phyloP scores from a whole-genome alignment of 2,329 filamentous ascomycete species.

The Neocucurbitaria cava region DNA sequence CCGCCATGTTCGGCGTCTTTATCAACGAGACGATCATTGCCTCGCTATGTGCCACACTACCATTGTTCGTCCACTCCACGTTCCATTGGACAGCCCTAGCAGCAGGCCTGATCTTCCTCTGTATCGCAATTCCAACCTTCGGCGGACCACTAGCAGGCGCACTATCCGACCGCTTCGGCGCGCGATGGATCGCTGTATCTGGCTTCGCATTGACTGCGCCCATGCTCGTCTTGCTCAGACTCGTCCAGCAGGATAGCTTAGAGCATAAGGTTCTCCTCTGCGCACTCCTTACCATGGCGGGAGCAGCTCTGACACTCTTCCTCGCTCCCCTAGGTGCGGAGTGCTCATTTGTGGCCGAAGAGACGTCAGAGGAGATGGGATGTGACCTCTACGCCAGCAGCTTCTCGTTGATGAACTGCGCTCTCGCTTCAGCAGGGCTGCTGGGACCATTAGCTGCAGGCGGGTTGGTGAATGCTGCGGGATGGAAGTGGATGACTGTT shows the following conservation, averaged over 20 bases:
- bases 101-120: constrained; percentile 60
- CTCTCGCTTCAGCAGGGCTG: constrained; percentile 11
- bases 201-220: constrained; percentile 66
- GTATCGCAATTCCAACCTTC: constrained; percentile 64
- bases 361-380: constrained; percentile 5
- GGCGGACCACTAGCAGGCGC: constrained; percentile 61
- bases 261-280: constrained; percentile 69
- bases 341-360: constrained; percentile 15
- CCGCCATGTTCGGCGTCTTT: constrained; percentile 62
- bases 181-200: constrained; percentile 65
- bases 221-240: constrained; percentile 67
- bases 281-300: constrained; percentile 65
- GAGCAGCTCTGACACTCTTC: constrained; percentile 41
- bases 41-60: constrained; percentile 61
- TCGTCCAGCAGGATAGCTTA: constrained; percentile 64
- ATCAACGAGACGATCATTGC: constrained; percentile 56
- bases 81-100: constrained; percentile 59
- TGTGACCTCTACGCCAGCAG: constrained; percentile 14
- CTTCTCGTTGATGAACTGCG: constrained; percentile 18
- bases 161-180: constrained; percentile 61
- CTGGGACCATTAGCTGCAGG: constrained; percentile 13
- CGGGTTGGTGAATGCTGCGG: constrained; percentile 8
- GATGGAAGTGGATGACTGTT: constrained; percentile 14
- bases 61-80: constrained; percentile 57
- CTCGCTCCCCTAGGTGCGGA: constrained; percentile 15